Evolutionary conservation across 1,284 basidiomycete genomes (phyloP).

Genomic region (Irpex sp.): DNA sequence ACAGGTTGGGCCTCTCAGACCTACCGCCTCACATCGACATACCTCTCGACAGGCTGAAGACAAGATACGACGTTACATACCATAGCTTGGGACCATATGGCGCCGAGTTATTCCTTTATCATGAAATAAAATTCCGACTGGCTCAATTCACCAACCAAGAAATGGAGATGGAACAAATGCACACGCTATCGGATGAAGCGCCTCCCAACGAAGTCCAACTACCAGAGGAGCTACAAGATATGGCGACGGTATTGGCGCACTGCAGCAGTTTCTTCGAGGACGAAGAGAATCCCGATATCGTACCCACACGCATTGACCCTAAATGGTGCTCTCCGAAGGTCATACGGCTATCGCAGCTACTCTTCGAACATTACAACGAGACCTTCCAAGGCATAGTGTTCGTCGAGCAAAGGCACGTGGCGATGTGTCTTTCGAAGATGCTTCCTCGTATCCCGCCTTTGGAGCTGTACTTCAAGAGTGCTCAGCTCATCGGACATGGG

Average conservation of each 20-base stretch:
- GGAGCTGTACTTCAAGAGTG: slow-evolving; percentile 53
- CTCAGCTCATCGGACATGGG: slow-evolving; percentile 71
- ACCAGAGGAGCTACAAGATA: slow-evolving; percentile 38
- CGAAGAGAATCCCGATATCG: slow-evolving; percentile 20
- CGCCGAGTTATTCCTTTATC: slow-evolving; percentile 60
- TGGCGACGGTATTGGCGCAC: slow-evolving; percentile 47
- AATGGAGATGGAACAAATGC: slow-evolving; percentile 19
- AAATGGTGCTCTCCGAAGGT: slow-evolving; percentile 76
- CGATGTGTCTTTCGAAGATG: slow-evolving; percentile 62
- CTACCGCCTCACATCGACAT: slow-evolving; percentile 40
- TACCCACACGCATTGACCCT: slow-evolving; percentile 41
- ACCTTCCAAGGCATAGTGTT: slow-evolving; percentile 81
- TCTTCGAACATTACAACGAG: slow-evolving; percentile 49
- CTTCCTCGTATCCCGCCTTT: slow-evolving; percentile 57
- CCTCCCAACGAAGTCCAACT: slow-evolving; percentile 15
- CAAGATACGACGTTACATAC: slow-evolving; percentile 57
- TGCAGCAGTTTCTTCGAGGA: slow-evolving; percentile 49
- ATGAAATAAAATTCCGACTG: slow-evolving; percentile 52
- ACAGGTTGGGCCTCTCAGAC: slow-evolving; percentile 46
- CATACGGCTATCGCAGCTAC: slow-evolving; percentile 51
- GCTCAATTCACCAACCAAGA: slow-evolving; percentile 32
- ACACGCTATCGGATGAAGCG: slow-evolving; percentile 7
- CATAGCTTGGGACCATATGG: slow-evolving; percentile 48
- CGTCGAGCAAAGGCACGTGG: slow-evolving; percentile 78
- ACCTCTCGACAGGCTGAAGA: slow-evolving; percentile 51